Percentiles rank a stretch among this genome's conserved stretches.
These are phyloP conservation scores for Cyclotella distinguenda DNA, from an alignment of 108 stramenopile genomes.

Conservation along the genomic window DNA sequence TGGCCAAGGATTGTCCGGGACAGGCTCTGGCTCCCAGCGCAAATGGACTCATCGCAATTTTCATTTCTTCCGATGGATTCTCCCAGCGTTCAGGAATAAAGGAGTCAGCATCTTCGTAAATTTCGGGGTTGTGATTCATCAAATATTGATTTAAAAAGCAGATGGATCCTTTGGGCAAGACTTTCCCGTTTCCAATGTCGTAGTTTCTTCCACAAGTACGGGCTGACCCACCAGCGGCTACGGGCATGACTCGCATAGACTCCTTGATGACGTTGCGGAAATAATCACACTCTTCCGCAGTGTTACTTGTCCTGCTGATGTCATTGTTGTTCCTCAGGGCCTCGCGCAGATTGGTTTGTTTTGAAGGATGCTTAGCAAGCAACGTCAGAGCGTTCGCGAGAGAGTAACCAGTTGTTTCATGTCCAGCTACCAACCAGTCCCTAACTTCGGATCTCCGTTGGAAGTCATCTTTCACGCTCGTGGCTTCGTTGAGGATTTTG, in stretches of 20 bases:
- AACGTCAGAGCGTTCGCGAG: background rate
- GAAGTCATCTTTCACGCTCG: background rate
- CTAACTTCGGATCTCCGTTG: background rate
- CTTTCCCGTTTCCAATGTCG: background rate
- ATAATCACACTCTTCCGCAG: background rate
- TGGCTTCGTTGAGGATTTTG: conserved; percentile 1
- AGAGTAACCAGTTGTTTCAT: background rate
- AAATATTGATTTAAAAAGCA: background rate
- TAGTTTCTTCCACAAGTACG: background rate
- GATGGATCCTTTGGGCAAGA: background rate
- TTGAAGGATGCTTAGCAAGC: background rate
- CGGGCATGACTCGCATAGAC: background rate
- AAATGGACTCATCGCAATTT: background rate
- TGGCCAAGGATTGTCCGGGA: background rate
- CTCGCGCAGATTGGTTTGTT: background rate
- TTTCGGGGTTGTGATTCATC: background rate
- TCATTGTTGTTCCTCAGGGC: background rate
- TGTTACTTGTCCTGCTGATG: too few relatives aligned
- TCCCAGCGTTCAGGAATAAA: conserved; percentile 2
- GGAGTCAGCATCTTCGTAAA: background rate
- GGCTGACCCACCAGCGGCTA: background rate
- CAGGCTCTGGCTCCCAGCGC: background rate
- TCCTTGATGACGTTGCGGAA: background rate
- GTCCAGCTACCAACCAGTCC: background rate
- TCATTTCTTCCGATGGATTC: background rate